Percentiles rank a stretch among this genome's conserved stretches.
Evolutionary conservation across 371 early-diverging fungal species (phyloP).

Genomic region (Apophysomyces ossiformis): DNA sequence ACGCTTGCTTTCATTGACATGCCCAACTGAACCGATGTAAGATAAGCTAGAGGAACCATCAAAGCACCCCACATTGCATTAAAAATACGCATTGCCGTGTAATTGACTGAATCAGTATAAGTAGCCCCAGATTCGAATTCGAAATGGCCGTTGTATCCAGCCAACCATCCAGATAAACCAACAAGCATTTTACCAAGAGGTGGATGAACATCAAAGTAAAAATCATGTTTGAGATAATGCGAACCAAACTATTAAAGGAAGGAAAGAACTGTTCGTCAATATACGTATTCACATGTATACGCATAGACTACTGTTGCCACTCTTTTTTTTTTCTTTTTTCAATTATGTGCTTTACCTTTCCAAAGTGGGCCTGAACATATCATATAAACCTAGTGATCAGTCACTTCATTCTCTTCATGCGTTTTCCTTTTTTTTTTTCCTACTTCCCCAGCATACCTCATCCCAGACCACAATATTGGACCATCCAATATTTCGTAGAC

Average conservation of each 20-base stretch:
- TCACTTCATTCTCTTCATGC: neutral
- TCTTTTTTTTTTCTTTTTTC: too few relatives aligned
- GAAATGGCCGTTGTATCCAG: slow-evolving; percentile 91
- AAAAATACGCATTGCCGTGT: slow-evolving; percentile 92
- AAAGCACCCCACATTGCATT: slow-evolving; percentile 92
- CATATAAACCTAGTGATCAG: neutral
- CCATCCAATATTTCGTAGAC: slow-evolving; percentile 80
- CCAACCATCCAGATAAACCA: slow-evolving; percentile 89
- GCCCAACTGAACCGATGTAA: slow-evolving; percentile 82
- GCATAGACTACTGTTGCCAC: too few relatives aligned
- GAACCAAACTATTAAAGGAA: slow-evolving; percentile 80
- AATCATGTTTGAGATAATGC: slow-evolving; percentile 91
- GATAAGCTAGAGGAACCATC: slow-evolving; percentile 94
- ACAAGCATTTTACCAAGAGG: slow-evolving; percentile 99
- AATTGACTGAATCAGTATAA: slow-evolving; percentile 90
- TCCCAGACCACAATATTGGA: slow-evolving; percentile 86
- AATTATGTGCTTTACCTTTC: slow-evolving; percentile 60
- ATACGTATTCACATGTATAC: too few relatives aligned
- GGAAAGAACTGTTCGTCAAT: neutral
- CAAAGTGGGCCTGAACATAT: slow-evolving; percentile 86
- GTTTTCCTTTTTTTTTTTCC: slow-evolving; percentile 38
- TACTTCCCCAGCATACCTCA: slow-evolving; percentile 47
- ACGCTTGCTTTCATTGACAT: slow-evolving; percentile 69
- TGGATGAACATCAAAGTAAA: slow-evolving; percentile 99
- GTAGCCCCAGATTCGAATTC: slow-evolving; percentile 86